Base-by-base conservation (phyloP, 2,329 filamentous ascomycete species). In the Fusarium palustre region DNA sequence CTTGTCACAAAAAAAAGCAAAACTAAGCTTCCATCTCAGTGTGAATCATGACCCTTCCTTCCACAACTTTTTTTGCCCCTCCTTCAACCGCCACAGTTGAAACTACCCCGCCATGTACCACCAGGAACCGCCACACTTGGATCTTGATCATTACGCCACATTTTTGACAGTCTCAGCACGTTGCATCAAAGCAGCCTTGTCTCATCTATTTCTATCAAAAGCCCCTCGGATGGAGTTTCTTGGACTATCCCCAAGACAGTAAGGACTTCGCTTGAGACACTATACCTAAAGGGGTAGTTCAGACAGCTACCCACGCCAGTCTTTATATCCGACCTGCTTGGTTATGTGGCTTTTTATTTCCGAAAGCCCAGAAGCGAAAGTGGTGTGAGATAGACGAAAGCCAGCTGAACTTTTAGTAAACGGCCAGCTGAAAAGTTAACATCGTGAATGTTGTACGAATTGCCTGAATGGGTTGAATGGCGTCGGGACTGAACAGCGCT, bases 61-160 rank as follows among this genome's bases (percentile, higher is more conserved):
- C 62, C 49, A 48, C 65, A 52, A 22, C 38, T 25, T 54, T 56
- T 56, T 70, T 57, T 68, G 67, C 68, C 67, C 68, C 68, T 68
- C 68, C 56, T 63, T 55, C 43, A 39, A 34, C 25, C 45, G 67
- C 66, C 66, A 68, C 64, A 65, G 2, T n/a, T n/a, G 5, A 31
- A 43, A 50, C 41, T 69, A 68, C 66, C 66, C 66, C 66, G 66
- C 66, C 65, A 69, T 60, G 3, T 2, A 2, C 10, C 10, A 46
- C 18, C 28, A 30, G 8, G 28, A 30, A 30, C 28, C 20, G 66
- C 66, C 66, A 69, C 55, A 65, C 3, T 18, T 25, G 4, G 28
- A 20, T 30, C 28, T 30, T 11, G 10, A 30, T 30, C 8, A 28
- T 28, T 18, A 22, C 34, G 52, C 52, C 47, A 48, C 39, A 28